Percentiles rank a stretch among this genome's conserved stretches.
These are phyloP conservation scores for Primulina tabacum DNA, from an alignment of 257 asterid genomes.

Conservation along the genomic window DNA sequence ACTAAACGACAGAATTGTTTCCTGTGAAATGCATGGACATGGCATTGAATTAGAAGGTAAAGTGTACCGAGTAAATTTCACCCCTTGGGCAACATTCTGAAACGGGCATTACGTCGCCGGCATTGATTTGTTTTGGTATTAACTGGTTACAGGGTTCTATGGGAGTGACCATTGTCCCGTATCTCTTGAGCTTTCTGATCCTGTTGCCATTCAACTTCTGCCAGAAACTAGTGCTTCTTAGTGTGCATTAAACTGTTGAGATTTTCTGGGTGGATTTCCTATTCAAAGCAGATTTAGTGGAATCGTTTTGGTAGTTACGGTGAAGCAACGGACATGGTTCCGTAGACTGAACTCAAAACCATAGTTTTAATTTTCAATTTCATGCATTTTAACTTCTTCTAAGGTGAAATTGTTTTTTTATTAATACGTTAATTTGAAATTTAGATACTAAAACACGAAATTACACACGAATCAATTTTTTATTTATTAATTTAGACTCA, in stretches of 20 bases:
- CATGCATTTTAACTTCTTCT: too few relatives aligned
- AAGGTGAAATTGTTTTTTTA: too few relatives aligned
- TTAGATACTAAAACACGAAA: too few relatives aligned
- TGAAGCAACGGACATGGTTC: too few relatives aligned
- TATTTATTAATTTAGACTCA: too few relatives aligned
- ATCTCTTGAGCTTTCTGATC: conserved; percentile 56
- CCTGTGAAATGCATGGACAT: conserved; percentile 77
- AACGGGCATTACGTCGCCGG: not conserved
- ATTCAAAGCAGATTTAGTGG: not conserved
- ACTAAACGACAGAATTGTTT: conserved; percentile 60
- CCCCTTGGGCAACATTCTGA: not conserved
- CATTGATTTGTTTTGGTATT: not conserved
- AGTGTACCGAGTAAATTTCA: not conserved
- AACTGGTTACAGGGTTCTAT: conserved; percentile 63
- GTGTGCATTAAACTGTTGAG: not conserved
- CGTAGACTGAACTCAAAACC: too few relatives aligned
- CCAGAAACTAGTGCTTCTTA: conserved; percentile 22
- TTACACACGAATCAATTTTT: too few relatives aligned
- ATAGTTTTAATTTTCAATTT: too few relatives aligned
- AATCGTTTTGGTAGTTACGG: not conserved
- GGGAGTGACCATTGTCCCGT: conserved; percentile 99
- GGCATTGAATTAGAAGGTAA: conserved; percentile 86
- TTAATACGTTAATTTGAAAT: too few relatives aligned
- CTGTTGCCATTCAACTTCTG: conserved; percentile 25
- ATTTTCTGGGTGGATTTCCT: not conserved